phyloP scores from a whole-genome alignment of 805 yeast species.

The Nakazawaea anatomiae region DNA sequence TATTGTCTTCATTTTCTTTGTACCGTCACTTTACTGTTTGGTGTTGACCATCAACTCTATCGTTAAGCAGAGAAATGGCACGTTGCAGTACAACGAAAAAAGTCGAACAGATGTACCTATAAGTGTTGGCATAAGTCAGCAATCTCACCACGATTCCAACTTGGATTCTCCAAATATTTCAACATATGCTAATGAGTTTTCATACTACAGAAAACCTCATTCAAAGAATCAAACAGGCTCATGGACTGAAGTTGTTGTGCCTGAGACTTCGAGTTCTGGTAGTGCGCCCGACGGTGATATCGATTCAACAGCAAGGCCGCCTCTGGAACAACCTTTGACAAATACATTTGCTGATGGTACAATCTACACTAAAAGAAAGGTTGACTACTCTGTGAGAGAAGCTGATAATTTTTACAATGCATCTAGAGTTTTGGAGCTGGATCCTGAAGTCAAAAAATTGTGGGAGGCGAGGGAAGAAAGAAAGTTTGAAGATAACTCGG shows the following conservation, averaged over 20 bases:
- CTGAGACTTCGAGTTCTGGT: neutral
- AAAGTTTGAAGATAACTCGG: conserved; percentile 1
- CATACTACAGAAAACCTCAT: conserved; percentile 6
- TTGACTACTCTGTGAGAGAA: conserved; percentile 55
- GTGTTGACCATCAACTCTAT: conserved; percentile 15
- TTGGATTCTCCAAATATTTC: neutral
- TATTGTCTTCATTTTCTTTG: conserved; percentile 17
- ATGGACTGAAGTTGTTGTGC: neutral
- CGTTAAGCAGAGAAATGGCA: conserved; percentile 14
- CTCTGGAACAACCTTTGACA: conserved; percentile 13
- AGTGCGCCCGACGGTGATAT: neutral
- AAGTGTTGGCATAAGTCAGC: neutral
- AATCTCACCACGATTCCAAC: neutral
- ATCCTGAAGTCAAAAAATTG: conserved; percentile 43
- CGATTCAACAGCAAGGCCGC: conserved; percentile 15
- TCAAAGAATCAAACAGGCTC: neutral
- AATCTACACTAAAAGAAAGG: conserved; percentile 10
- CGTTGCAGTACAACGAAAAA: neutral
- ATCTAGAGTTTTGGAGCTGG: conserved; percentile 34
- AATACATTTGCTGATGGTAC: too few relatives aligned
- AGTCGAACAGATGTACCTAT: conserved; percentile 6
- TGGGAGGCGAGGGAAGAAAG: conserved; percentile 43
- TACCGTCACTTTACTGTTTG: conserved; percentile 20
- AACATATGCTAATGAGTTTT: neutral
- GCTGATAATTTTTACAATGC: conserved; percentile 47